Conservation (phyloP, 305 asterid genomes). For the Plantago coronopus region DNA sequence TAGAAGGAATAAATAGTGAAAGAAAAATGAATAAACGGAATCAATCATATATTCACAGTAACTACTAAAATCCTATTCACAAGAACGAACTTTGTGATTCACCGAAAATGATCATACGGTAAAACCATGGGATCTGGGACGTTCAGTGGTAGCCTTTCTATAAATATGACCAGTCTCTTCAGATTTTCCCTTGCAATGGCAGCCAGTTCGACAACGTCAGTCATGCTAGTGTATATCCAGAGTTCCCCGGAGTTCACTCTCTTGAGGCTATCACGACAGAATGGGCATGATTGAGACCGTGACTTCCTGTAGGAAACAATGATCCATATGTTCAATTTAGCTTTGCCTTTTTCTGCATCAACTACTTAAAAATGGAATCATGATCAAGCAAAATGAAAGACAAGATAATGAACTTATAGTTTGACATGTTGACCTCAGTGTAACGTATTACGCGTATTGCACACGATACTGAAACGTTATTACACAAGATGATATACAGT, state of each 20-base stretch:
- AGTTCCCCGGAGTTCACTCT: constrained; percentile 51
- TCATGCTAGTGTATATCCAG: constrained; percentile 47
- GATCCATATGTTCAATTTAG: neutral
- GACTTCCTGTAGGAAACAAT: constrained; percentile 37
- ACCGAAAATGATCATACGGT: constrained; percentile 32
- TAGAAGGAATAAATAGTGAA: constrained; percentile 15
- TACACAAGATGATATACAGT: no score
- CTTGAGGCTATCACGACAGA: constrained; percentile 48
- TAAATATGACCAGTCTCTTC: constrained; percentile 44
- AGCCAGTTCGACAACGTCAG: constrained; percentile 40
- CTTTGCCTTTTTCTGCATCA: no score
- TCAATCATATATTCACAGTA: constrained; percentile 21
- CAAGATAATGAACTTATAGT: neutral
- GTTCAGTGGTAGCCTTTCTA: constrained; percentile 45
- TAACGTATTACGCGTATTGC: no score
- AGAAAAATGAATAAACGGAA: constrained; percentile 18
- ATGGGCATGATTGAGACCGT: constrained; percentile 53
- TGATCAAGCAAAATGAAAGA: neutral
- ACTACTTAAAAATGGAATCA: neutral
- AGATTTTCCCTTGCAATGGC: constrained; percentile 38
- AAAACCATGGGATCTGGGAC: constrained; percentile 36
- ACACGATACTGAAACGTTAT: no score
- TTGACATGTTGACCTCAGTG: no score
- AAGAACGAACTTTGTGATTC: constrained; percentile 10
- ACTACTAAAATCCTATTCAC: constrained; percentile 26